phyloP scores from a whole-genome alignment of 306 rosid genomes.

The Cicer bijugum region DNA sequence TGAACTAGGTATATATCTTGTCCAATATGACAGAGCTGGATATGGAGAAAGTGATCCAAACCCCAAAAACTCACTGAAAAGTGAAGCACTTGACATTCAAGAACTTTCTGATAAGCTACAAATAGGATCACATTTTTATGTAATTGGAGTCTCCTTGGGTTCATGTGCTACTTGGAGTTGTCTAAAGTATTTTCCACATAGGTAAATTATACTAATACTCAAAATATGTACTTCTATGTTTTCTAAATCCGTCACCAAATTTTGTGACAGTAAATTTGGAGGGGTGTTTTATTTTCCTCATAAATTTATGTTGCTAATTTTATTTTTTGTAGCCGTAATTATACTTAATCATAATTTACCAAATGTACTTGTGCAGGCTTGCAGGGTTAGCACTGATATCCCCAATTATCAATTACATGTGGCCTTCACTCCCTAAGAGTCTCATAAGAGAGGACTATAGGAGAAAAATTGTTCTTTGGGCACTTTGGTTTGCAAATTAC shows the following conservation, averaged over 20 bases:
- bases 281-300: no score
- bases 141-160: constrained; percentile 85
- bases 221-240: not conserved
- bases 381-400: constrained; percentile 77
- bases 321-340: no score
- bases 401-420: constrained; percentile 73
- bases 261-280: no score
- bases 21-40: constrained; percentile 81
- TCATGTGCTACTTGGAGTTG: constrained; percentile 95
- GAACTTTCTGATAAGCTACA: constrained; percentile 76
- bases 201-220: constrained; percentile 53
- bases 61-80: constrained; percentile 63
- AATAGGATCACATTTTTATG: constrained; percentile 70
- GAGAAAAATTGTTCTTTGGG: constrained; percentile 57
- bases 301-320: no score
- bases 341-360: not conserved
- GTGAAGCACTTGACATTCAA: constrained; percentile 83
- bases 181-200: constrained; percentile 74
- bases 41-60: constrained; percentile 92
- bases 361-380: constrained; percentile 58
- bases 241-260: not conserved
- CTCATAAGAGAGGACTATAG: constrained; percentile 74
- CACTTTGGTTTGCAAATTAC: constrained; percentile 63
- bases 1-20: constrained; percentile 73
- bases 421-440: constrained; percentile 79